Conservation (phyloP, 129 eudicot species). For the Chrysanthemum makinoi region DNA sequence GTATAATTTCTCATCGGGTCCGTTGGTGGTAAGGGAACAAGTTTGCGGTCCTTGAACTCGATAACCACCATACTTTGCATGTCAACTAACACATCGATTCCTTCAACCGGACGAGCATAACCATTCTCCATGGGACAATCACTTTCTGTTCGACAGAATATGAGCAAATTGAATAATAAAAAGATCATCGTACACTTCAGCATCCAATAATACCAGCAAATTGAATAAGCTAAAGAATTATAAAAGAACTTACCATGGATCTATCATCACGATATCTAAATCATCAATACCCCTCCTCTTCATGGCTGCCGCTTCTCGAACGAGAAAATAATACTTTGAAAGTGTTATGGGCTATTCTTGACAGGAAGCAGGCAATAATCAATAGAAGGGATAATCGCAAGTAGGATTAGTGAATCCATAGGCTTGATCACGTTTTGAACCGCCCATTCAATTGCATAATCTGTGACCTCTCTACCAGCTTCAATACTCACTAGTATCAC, state of each 20-base stretch:
- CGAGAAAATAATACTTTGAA: constrained; percentile 35
- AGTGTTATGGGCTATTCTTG: constrained; percentile 24
- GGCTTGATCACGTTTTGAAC: constrained; percentile 43
- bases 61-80: constrained; percentile 79
- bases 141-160: constrained; percentile 77
- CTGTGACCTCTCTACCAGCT: constrained; percentile 38
- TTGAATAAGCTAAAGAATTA: background rate
- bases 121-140: constrained; percentile 86
- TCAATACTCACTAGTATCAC: constrained; percentile 41
- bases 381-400: constrained; percentile 32
- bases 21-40: constrained; percentile 83
- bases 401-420: constrained; percentile 38
- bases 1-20: constrained; percentile 80
- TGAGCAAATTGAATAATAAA: constrained; percentile 50
- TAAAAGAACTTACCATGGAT: constrained; percentile 50
- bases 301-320: too few relatives aligned
- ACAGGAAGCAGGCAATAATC: constrained; percentile 21
- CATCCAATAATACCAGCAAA: background rate
- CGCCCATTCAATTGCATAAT: constrained; percentile 41
- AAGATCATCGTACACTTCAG: constrained; percentile 9
- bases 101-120: constrained; percentile 87
- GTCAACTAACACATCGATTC: constrained; percentile 74
- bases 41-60: constrained; percentile 76
- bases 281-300: constrained; percentile 74
- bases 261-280: constrained; percentile 78